Conservation (phyloP, 257 asterid genomes). For the Solanum commersonii region DNA sequence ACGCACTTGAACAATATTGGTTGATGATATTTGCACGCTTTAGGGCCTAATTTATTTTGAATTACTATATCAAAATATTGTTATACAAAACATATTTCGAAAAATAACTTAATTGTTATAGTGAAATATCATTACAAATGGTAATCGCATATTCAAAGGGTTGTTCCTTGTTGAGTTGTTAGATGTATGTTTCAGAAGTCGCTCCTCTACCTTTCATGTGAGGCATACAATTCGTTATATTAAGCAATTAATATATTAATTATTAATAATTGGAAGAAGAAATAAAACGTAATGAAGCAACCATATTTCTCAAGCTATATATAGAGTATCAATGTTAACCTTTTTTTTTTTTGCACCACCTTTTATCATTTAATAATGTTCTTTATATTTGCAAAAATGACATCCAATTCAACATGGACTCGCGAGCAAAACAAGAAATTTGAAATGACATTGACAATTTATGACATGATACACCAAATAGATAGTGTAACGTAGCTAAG, state of each 20-base stretch:
- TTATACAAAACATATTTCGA: too few species aligned
- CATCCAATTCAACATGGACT: neutral
- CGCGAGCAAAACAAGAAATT: neutral
- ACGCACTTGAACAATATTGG: neutral
- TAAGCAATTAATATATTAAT: too few species aligned
- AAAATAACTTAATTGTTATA: too few species aligned
- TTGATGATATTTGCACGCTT: neutral
- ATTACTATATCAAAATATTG: neutral
- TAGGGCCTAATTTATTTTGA: neutral
- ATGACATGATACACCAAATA: neutral
- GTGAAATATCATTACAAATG: too few species aligned
- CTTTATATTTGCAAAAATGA: neutral
- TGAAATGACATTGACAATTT: neutral
- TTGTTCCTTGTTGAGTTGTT: too few species aligned
- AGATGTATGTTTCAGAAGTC: too few species aligned
- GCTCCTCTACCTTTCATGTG: too few species aligned
- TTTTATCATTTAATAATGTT: neutral
- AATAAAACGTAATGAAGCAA: too few species aligned
- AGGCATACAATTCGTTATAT: too few species aligned
- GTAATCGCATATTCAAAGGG: too few species aligned
- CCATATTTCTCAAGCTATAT: neutral
- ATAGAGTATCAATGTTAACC: neutral
- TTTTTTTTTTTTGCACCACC: neutral
- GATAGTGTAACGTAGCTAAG: slow-evolving; percentile 39
- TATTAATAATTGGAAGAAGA: too few species aligned